phyloP scores from a whole-genome alignment of 148 eudicot species.

The Camellia japonica region DNA sequence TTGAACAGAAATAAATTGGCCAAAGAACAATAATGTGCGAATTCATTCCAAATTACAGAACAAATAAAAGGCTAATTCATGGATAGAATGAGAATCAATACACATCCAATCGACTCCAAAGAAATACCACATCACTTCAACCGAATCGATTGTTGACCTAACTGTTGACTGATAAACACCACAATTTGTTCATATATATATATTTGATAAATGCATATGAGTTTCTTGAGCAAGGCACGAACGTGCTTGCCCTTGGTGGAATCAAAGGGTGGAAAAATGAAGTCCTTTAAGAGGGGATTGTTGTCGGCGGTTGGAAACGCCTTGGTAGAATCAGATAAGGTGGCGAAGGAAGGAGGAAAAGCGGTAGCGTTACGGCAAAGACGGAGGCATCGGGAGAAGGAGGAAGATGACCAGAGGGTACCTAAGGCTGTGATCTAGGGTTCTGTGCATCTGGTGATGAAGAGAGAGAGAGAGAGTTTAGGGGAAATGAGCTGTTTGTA shows the following conservation, averaged over 20 bases:
- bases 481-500: too few species aligned
- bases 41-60: not conserved
- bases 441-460: too few species aligned
- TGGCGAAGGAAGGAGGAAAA: constrained; percentile 4
- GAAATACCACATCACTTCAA: too few species aligned
- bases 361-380: constrained; percentile 9
- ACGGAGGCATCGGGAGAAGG: constrained; percentile 61
- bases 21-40: not conserved
- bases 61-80: not conserved
- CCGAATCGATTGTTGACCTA: too few species aligned
- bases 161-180: not conserved
- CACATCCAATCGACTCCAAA: not conserved
- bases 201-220: constrained; percentile 30
- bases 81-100: constrained; percentile 1
- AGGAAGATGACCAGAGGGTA: constrained; percentile 72
- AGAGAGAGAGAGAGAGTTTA: too few species aligned
- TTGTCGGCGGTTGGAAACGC: constrained; percentile 12
- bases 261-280: constrained; percentile 87
- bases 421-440: constrained; percentile 7
- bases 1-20: too few species aligned
- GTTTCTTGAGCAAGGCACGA: constrained; percentile 55
- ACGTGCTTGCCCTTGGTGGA: constrained; percentile 67
- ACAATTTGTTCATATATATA: not conserved
- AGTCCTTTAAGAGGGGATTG: constrained; percentile 68
- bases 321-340: not conserved